phyloP scores from a whole-genome alignment of 2,329 filamentous ascomycete genomes.

The Aspergillus japonicus region DNA sequence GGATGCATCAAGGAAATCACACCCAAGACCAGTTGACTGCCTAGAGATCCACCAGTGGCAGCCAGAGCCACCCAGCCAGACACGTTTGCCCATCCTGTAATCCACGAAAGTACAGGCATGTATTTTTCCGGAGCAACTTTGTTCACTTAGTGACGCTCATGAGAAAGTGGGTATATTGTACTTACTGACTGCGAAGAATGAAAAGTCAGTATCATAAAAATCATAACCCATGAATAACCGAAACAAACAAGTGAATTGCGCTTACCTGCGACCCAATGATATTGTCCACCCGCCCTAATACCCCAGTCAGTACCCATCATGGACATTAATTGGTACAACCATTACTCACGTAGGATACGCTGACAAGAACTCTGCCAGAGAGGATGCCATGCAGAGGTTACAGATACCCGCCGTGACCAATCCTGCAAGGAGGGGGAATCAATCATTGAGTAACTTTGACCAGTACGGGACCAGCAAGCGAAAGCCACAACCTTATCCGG shows the following conservation, averaged over 20 bases:
- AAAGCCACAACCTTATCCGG: background rate
- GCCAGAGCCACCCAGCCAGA: constrained; percentile 71
- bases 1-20: constrained; percentile 63
- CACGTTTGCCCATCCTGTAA: constrained; percentile 68
- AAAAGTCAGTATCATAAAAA: constrained; percentile 3
- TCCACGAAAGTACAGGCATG: constrained; percentile 64
- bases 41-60: constrained; percentile 66
- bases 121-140: constrained; percentile 58
- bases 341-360: constrained; percentile 55
- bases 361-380: constrained; percentile 69
- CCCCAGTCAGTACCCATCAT: constrained; percentile 12
- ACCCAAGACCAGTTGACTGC: constrained; percentile 65
- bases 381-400: constrained; percentile 68
- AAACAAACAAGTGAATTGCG: background rate
- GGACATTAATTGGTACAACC: background rate
- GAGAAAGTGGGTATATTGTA: constrained; percentile 13
- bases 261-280: constrained; percentile 67
- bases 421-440: constrained; percentile 21
- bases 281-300: constrained; percentile 58
- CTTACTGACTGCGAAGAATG: constrained; percentile 26
- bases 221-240: background rate
- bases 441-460: background rate
- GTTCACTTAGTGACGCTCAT: constrained; percentile 1
- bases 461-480: background rate
- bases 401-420: constrained; percentile 63